Percentiles rank a stretch among this genome's conserved stretches.
Evolutionary conservation across 495 filamentous ascomycete species (phyloP).

Genomic region (Penicillium argentinense): DNA sequence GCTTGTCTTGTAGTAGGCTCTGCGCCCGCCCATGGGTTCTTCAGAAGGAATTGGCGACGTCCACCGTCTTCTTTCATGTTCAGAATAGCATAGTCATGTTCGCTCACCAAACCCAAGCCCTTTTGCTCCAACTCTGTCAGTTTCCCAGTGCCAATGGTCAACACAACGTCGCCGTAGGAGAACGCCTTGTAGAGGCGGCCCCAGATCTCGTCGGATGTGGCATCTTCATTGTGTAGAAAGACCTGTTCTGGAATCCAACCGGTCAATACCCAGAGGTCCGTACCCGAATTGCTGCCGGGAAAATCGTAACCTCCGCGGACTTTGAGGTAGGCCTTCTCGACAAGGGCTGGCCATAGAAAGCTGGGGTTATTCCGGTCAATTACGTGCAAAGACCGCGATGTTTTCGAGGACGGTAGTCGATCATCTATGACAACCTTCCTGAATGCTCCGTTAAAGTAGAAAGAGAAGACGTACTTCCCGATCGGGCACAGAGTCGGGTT

Average conservation of each 20-base stretch:
- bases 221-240: slow-evolving; percentile 80
- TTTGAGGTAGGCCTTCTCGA: slow-evolving; percentile 99
- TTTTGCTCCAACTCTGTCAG: slow-evolving; percentile 71
- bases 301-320: slow-evolving; percentile 96
- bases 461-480: slow-evolving; percentile 87
- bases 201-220: slow-evolving; percentile 76
- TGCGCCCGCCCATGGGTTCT: slow-evolving; percentile 94
- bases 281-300: slow-evolving; percentile 96
- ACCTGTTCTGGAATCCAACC: slow-evolving; percentile 98
- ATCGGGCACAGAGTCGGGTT: slow-evolving; percentile 63
- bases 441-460: slow-evolving; percentile 93
- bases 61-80: slow-evolving; percentile 68
- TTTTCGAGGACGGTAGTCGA: slow-evolving; percentile 77
- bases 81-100: slow-evolving; percentile 93
- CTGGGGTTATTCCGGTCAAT: slow-evolving; percentile 76
- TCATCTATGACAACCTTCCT: slow-evolving; percentile 90
- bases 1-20: slow-evolving; percentile 11
- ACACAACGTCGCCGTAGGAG: slow-evolving; percentile 73
- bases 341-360: slow-evolving; percentile 85
- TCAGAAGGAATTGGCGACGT: slow-evolving; percentile 71
- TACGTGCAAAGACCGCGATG: slow-evolving; percentile 75
- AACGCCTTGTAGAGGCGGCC: slow-evolving; percentile 71
- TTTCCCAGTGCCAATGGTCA: slow-evolving; percentile 88
- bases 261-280: slow-evolving; percentile 84
- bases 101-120: slow-evolving; percentile 75